Evolutionary conservation across 345 rosid species (phyloP), one percentile per base, ranked within the genome.

Genomic region (Clausena lansium): DNA sequence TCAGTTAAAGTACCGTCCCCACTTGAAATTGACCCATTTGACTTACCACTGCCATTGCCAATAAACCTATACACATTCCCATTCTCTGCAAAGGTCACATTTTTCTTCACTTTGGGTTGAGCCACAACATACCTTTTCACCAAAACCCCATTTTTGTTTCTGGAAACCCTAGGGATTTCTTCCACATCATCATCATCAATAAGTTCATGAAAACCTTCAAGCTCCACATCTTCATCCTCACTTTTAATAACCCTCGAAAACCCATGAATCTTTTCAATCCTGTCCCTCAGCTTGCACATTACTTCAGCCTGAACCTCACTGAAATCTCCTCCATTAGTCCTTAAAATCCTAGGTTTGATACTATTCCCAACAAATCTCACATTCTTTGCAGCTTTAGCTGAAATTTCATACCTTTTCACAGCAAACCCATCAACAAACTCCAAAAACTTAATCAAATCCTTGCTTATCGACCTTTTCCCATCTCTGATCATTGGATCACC

Each of bases 401-500:
- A 75, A 33, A 76, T 58, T 9, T 71, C 84, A 67, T 25, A 81
- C 78, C 84, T 88, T 84, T 83, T 86, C 28, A 81, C 63, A 67
- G 78, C 84, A 81, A 86, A 77, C 68, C 83, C 90, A 76, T 94
- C 92, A 73, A 93, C 70, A 74, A 85, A 87, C 52, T 87, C 90
- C 86, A 89, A 54, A 86, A 94, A 90, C 75, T 83, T 82, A 71
- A 81, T 87, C 78, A 95, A 81, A 72, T 89, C 97, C 81, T 85
- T 85, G 71, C 92, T 84, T 62, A 95, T 76, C 58, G 94, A 85
- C 87, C 87, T 89, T 82, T 90, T 95, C 27, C 97, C 92, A 74
- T 78, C 93, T 83, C 91, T 84, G 79, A 95, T 88, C 93, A 90
- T 89, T 55, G 94, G 91, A 89, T 89, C 94, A 76, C 84, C 84